These are phyloP conservation scores for Amylostereum areolatum DNA, from an alignment of 1,284 basidiomycete genomes.

Conservation along the genomic window DNA sequence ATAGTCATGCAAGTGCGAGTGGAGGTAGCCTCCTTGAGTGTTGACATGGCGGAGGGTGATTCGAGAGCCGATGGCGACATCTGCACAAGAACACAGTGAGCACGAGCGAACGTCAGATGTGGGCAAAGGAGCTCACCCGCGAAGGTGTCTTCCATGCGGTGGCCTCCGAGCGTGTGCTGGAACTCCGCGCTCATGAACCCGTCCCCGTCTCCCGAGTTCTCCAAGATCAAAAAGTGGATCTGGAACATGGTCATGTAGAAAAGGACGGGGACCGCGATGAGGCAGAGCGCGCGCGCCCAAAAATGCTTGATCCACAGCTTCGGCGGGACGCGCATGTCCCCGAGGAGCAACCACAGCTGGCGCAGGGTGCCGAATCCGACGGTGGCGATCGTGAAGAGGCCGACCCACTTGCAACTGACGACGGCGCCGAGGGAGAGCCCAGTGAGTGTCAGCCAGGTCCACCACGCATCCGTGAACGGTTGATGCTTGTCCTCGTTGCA, in stretches of 20 bases:
- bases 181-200: conserved; percentile 99
- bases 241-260: conserved; percentile 97
- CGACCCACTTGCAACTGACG: conserved; percentile 96
- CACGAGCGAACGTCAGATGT: too few species aligned
- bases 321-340: conserved; percentile 79
- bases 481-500: conserved; percentile 82
- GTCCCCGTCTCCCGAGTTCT: conserved; percentile 91
- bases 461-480: conserved; percentile 86
- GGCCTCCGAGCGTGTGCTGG: conserved; percentile 92
- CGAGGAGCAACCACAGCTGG: conserved; percentile 90
- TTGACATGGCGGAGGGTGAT: conserved; percentile 88
- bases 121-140: too few species aligned
- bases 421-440: conserved; percentile 91
- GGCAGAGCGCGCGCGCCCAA: conserved; percentile 79
- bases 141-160: conserved; percentile 82
- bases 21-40: conserved; percentile 96
- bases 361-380: conserved; percentile 81
- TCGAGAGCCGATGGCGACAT: conserved; percentile 82
- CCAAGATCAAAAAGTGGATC: conserved; percentile 88
- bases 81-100: conserved; percentile 28
- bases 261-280: conserved; percentile 77
- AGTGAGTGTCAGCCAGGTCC: conserved; percentile 87
- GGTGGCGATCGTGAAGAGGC: conserved; percentile 97
- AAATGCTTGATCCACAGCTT: conserved; percentile 81
- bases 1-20: conserved; percentile 90